These are phyloP conservation scores for Penicillium sclerotiorum DNA, from an alignment of 2,329 filamentous ascomycete genomes.

Conservation along the genomic window DNA sequence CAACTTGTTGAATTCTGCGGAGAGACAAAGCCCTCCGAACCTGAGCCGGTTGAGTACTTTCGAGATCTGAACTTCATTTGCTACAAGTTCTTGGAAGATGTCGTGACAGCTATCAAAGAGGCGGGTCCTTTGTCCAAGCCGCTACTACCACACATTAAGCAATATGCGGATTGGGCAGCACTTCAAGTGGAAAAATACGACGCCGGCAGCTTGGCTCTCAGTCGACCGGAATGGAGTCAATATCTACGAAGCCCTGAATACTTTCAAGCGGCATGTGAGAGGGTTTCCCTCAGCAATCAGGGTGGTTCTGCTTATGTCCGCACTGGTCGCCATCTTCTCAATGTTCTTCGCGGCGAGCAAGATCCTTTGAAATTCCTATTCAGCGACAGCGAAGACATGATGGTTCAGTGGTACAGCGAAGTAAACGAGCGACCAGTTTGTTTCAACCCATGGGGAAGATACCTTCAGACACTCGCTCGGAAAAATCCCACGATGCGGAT, in stretches of 20 bases:
- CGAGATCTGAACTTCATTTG: background rate
- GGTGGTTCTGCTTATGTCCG: background rate
- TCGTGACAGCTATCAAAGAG: too few species aligned
- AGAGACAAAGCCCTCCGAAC: background rate
- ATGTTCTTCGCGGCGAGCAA: background rate
- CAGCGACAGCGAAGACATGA: background rate
- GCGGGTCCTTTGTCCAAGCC: too few species aligned
- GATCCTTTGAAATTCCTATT: background rate
- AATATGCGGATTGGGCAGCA: background rate
- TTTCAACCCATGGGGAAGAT: background rate
- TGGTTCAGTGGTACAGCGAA: background rate
- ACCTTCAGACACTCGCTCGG: background rate
- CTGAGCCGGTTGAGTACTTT: background rate
- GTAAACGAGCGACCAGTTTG: background rate
- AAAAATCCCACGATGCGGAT: background rate
- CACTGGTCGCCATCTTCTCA: background rate
- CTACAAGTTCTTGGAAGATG: background rate
- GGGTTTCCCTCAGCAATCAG: background rate
- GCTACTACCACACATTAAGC: background rate
- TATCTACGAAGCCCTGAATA: background rate
- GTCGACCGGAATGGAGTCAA: background rate
- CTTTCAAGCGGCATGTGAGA: background rate
- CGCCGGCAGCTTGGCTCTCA: background rate
- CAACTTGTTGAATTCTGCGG: background rate
- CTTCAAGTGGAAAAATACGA: background rate